Conservation (phyloP, 2,329 filamentous ascomycete genomes). For the Xylaria sp. region DNA sequence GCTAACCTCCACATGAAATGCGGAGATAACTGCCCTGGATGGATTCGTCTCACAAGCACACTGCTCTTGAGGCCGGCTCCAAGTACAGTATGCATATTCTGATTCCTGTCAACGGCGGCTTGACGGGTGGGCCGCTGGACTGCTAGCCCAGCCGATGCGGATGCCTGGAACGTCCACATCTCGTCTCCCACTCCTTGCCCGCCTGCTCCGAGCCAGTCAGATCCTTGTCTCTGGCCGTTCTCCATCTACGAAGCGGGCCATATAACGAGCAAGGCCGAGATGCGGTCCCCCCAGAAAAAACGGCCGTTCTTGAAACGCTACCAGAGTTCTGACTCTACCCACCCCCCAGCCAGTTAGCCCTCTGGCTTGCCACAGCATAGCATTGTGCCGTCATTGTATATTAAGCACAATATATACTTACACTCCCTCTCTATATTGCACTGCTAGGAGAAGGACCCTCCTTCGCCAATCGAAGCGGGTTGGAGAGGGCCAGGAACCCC, state of each 20-base stretch:
- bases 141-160: conserved; percentile 26
- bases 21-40: conserved; percentile 2
- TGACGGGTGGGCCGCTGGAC: conserved; percentile 36
- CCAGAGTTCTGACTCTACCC: conserved; percentile 35
- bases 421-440: conserved; percentile 50
- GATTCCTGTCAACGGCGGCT: conserved; percentile 18
- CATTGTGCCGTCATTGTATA: conserved; percentile 47
- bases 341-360: conserved; percentile 35
- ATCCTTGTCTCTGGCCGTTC: conserved; percentile 33
- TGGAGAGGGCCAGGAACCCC: conserved; percentile 41
- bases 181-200: conserved; percentile 33
- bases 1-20: not conserved
- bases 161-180: conserved; percentile 29
- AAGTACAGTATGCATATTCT: conserved; percentile 7
- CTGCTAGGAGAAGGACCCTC: conserved; percentile 42
- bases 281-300: conserved; percentile 29
- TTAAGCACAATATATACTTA: conserved; percentile 52
- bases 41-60: conserved; percentile 5
- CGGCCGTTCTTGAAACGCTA: conserved; percentile 33
- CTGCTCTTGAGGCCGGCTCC: not conserved
- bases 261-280: conserved; percentile 38
- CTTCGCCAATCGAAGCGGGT: conserved; percentile 46
- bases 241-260: conserved; percentile 37
- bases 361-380: conserved; percentile 33
- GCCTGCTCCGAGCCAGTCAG: conserved; percentile 32